Evolutionary conservation across 139 green algal species (phyloP).

Genomic region (Monoraphidium neglectum): DNA sequence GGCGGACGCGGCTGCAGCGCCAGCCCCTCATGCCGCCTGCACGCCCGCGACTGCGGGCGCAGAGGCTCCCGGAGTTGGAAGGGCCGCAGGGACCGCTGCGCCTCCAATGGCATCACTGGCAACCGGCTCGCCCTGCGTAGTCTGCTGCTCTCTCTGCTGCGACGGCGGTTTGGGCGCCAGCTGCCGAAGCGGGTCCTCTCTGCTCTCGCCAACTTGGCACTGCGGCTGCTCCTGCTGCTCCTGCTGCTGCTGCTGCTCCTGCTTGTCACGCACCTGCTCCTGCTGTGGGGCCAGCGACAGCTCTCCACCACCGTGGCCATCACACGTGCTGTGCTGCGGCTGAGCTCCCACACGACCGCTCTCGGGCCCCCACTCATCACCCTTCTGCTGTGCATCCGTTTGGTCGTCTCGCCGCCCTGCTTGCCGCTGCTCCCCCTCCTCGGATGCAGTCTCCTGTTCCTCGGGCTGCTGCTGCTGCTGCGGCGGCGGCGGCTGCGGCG

Average conservation of each 20-base stretch:
- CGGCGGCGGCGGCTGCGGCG: too few species aligned
- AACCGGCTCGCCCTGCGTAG: neutral
- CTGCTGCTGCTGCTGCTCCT: neutral
- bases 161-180: neutral
- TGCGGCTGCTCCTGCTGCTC: neutral
- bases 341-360: neutral
- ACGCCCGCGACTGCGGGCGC: neutral
- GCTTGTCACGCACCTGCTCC: neutral
- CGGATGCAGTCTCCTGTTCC: too few species aligned
- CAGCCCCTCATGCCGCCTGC: too few species aligned
- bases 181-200: too few species aligned
- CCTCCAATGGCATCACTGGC: neutral
- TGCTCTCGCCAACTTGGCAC: too few species aligned
- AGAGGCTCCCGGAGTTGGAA: neutral
- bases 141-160: neutral
- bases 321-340: neutral
- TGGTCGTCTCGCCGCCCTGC: neutral
- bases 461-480: too few species aligned
- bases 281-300: neutral
- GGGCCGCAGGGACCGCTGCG: neutral
- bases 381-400: neutral
- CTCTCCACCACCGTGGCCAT: slow-evolving; percentile 4
- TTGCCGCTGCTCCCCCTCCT: too few species aligned
- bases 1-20: too few species aligned
- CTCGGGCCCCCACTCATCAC: neutral